These are phyloP conservation scores for Microbotryum saponariae DNA, from an alignment of 1,284 basidiomycete genomes.

Conservation along the genomic window DNA sequence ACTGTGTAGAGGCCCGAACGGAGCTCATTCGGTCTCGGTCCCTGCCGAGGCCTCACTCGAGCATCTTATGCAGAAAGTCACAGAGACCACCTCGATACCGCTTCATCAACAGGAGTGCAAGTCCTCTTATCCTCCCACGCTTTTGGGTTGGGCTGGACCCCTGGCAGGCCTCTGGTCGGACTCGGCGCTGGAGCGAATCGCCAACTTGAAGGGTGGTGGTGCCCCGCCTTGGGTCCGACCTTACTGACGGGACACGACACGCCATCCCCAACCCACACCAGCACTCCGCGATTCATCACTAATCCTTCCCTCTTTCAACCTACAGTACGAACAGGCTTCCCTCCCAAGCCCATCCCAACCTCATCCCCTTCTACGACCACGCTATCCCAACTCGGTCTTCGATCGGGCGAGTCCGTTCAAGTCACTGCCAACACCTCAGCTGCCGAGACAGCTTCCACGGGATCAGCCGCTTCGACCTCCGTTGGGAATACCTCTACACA, in stretches of 20 bases:
- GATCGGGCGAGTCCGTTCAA: constrained; percentile 20
- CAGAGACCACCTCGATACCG: constrained; percentile 3
- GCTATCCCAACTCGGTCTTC: constrained; percentile 5
- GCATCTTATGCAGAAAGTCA: background rate
- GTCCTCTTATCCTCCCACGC: background rate
- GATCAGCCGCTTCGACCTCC: background rate
- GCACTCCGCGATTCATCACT: background rate
- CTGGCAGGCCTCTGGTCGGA: too few relatives aligned
- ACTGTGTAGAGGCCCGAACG: background rate
- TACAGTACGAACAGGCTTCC: constrained; percentile 23
- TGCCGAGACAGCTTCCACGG: background rate
- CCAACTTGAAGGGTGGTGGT: too few relatives aligned
- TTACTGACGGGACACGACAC: background rate
- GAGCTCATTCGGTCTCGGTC: background rate
- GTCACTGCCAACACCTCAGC: constrained; percentile 5
- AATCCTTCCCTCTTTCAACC: background rate
- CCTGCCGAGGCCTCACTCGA: background rate
- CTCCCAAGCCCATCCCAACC: constrained; percentile 14
- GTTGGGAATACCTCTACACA: background rate
- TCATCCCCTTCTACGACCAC: background rate
- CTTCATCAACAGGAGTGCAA: constrained; percentile 14
- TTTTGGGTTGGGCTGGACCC: too few relatives aligned
- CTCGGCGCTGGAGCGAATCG: too few relatives aligned
- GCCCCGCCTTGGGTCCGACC: background rate
- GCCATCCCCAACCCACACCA: background rate